Evolutionary conservation across 768 basidiomycete genomes (phyloP), one percentile per base, ranked within the genome.

Genomic region (Chalciporus sphaerocephalus): DNA sequence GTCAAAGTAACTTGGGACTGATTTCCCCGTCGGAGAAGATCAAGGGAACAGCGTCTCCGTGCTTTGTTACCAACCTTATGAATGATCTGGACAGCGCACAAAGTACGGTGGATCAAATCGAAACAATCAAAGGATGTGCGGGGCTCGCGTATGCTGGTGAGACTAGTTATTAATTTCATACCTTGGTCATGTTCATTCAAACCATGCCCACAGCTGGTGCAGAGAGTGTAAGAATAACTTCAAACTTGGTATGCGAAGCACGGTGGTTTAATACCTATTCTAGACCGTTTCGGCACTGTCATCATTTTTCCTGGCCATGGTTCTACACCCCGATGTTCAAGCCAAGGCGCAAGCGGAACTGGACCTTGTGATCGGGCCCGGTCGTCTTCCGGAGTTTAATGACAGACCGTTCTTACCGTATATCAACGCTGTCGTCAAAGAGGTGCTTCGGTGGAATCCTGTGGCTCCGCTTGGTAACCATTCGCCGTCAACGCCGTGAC

Each of bases 131-230:
- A 47, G 69, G 70, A 30, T 70, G 69, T 33, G 71, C 72, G 24
- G 75, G 71, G 0, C 73, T 75, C 4, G 62, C 78, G 12, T 80
- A 79, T 36, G 69, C 71, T 6, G 72, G 72, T 72, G 38, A 50
- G 66, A 28, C 20, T 40, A 15, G 16, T 9, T 42, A n/a, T 8
- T 16, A 5, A n/a, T 34, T n/a, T 39, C 16, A 30, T 8, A 23
- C n/a, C 43, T 38, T 5, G 5, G 20, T 23, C 4, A 21, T 46
- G n/a, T 48, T 59, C 33, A 59, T 16, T 13, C 11, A 0, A 16
- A 6, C 28, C 25, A 15, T 25, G 6, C 27, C 10, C n/a, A 32
- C 28, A 72, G 69, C 74, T 42, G 73, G 74, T 9, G 68, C 73
- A 5, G 74, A 75, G 50, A 65, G 61, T 18, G 61, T 62, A 44